phyloP scores from a whole-genome alignment of 805 yeast species.

The Isabelozyma pseudorhagii region DNA sequence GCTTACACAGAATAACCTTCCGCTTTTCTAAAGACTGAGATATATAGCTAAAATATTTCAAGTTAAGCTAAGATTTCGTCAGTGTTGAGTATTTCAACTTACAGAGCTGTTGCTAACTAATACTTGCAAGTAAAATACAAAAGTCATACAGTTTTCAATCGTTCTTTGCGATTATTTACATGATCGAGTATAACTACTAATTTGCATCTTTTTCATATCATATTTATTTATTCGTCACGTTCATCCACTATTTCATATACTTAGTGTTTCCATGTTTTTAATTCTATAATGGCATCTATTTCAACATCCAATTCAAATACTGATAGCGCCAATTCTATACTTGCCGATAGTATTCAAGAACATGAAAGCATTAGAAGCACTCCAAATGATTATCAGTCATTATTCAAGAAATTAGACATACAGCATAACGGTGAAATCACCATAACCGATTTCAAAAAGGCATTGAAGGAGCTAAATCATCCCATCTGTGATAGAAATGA shows the following conservation, averaged over 20 bases:
- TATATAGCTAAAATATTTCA: neutral
- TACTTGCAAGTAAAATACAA: too few species aligned
- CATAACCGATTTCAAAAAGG: slow-evolving; percentile 44
- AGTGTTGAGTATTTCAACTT: too few species aligned
- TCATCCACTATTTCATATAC: neutral
- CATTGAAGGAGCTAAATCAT: slow-evolving; percentile 49
- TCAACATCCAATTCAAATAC: neutral
- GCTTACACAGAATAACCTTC: neutral
- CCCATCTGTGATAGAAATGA: slow-evolving; percentile 62
- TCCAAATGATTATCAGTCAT: slow-evolving; percentile 26
- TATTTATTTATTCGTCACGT: neutral
- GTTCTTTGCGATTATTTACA: too few species aligned
- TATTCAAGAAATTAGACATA: slow-evolving; percentile 36
- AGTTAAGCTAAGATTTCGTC: too few species aligned
- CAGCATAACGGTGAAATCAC: slow-evolving; percentile 48
- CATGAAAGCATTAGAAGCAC: slow-evolving; percentile 1
- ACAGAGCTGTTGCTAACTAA: too few species aligned
- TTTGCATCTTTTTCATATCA: neutral
- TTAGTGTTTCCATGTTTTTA: neutral
- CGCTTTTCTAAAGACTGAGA: neutral
- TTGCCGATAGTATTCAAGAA: neutral
- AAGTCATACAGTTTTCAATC: too few species aligned
- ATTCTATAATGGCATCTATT: neutral
- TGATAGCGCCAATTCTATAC: neutral
- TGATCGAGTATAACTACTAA: neutral